Conservation (phyloP, 257 asterid species). For the Primulina tabacum region DNA sequence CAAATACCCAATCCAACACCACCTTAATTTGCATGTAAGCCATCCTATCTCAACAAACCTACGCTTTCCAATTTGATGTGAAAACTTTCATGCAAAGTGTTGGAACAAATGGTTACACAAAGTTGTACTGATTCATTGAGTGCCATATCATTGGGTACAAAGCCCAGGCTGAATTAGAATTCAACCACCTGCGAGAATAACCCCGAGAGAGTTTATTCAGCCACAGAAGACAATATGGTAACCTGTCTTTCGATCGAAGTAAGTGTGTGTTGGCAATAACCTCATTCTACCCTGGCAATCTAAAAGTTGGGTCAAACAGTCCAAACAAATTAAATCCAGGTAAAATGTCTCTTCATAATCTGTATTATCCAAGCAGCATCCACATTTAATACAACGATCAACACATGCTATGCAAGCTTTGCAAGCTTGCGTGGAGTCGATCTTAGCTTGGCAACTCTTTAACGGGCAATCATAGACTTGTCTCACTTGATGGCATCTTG, state of each 20-base stretch:
- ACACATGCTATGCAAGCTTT: conserved; percentile 67
- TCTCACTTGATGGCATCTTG: conserved; percentile 52
- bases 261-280: conserved; percentile 25
- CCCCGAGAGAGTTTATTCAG: conserved; percentile 23
- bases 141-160: not conserved
- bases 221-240: conserved; percentile 42
- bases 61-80: not conserved
- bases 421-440: conserved; percentile 38
- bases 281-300: conserved; percentile 29
- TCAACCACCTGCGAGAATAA: not conserved
- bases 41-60: not conserved
- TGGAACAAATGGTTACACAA: not conserved
- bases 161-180: not conserved
- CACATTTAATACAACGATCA: conserved; percentile 65
- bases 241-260: conserved; percentile 28
- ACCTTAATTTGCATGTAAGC: not conserved
- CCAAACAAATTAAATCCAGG: conserved; percentile 44
- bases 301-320: conserved; percentile 37
- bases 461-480: conserved; percentile 77
- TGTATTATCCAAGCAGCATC: conserved; percentile 60
- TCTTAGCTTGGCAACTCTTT: conserved; percentile 48
- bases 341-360: conserved; percentile 59
- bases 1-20: not conserved
- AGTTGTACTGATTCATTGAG: not conserved
- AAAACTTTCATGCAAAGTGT: not conserved